phyloP scores from a whole-genome alignment of 1,284 basidiomycete species.

The Ganoderma resinaceum region DNA sequence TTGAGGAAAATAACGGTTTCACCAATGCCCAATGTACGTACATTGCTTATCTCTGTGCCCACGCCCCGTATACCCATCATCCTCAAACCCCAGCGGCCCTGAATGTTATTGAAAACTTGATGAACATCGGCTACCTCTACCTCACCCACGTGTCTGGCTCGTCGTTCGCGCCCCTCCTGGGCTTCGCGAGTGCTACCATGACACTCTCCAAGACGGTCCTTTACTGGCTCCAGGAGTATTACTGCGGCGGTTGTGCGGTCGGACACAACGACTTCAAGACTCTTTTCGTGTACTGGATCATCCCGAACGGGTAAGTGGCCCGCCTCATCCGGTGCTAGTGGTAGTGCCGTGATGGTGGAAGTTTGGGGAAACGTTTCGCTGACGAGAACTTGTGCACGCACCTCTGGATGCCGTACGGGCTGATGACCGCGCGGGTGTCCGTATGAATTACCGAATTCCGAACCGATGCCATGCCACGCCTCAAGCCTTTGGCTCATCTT shows the following conservation, averaged over 20 bases:
- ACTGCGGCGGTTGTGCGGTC: constrained; percentile 71
- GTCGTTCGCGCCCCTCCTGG: constrained; percentile 75
- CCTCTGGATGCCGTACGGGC: neutral
- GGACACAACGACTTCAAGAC: constrained; percentile 74
- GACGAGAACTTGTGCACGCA: constrained; percentile 3
- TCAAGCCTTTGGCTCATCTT: constrained; percentile 76
- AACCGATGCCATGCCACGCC: neutral
- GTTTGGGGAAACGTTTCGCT: neutral
- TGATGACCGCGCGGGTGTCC: constrained; percentile 3
- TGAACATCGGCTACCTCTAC: constrained; percentile 83
- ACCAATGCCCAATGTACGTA: constrained; percentile 84
- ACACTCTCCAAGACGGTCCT: constrained; percentile 86
- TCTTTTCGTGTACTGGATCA: constrained; percentile 70
- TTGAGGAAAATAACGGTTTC: constrained; percentile 77
- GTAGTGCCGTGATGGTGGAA: constrained; percentile 4
- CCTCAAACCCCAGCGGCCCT: constrained; percentile 61
- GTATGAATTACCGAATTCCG: neutral
- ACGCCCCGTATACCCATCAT: neutral
- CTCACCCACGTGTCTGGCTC: constrained; percentile 67
- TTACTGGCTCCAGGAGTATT: constrained; percentile 84
- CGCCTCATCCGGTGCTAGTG: constrained; percentile 10
- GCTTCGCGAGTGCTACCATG: constrained; percentile 76
- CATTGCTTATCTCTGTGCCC: neutral
- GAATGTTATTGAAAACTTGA: constrained; percentile 80
- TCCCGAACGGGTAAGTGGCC: constrained; percentile 78